Conservation (phyloP, 2,329 filamentous ascomycete species). For the Pseudogymnoascus sp. region DNA sequence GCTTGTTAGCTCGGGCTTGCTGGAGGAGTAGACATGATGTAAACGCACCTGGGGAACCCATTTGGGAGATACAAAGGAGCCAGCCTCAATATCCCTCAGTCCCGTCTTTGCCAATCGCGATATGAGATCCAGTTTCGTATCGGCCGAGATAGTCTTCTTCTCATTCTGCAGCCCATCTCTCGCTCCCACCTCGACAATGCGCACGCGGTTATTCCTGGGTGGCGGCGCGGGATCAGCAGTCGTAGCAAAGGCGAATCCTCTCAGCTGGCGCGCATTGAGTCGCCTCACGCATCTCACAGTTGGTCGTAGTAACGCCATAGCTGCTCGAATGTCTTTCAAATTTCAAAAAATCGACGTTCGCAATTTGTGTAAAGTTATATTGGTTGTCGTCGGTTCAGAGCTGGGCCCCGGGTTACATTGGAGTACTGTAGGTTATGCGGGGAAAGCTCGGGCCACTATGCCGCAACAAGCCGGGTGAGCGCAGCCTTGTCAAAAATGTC, state of each 20-base stretch:
- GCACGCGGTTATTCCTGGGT: slow-evolving; percentile 33
- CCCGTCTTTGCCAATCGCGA: slow-evolving; percentile 62
- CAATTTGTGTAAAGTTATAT: neutral
- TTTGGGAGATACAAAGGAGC: slow-evolving; percentile 76
- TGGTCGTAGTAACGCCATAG: slow-evolving; percentile 5
- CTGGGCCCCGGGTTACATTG: slow-evolving; percentile 5
- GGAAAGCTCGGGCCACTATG: slow-evolving; percentile 7
- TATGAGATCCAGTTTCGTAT: slow-evolving; percentile 71
- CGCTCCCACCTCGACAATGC: slow-evolving; percentile 76
- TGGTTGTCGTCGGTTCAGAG: neutral
- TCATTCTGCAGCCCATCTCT: slow-evolving; percentile 86
- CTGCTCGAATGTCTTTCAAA: neutral
- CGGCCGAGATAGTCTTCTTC: slow-evolving; percentile 60
- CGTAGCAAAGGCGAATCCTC: neutral
- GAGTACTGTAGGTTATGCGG: neutral
- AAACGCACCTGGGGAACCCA: slow-evolving; percentile 68
- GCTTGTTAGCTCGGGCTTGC: neutral
- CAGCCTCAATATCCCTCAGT: slow-evolving; percentile 67
- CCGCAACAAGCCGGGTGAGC: neutral
- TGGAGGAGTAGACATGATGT: neutral
- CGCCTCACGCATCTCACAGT: slow-evolving; percentile 8
- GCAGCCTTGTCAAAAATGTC: slow-evolving; percentile 9
- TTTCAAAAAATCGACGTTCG: neutral
- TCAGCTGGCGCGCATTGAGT: slow-evolving; percentile 7
- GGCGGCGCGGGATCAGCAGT: neutral